These are phyloP conservation scores for Acorus gramineus DNA, from an alignment of 106 monocot species.

Conservation along the genomic window DNA sequence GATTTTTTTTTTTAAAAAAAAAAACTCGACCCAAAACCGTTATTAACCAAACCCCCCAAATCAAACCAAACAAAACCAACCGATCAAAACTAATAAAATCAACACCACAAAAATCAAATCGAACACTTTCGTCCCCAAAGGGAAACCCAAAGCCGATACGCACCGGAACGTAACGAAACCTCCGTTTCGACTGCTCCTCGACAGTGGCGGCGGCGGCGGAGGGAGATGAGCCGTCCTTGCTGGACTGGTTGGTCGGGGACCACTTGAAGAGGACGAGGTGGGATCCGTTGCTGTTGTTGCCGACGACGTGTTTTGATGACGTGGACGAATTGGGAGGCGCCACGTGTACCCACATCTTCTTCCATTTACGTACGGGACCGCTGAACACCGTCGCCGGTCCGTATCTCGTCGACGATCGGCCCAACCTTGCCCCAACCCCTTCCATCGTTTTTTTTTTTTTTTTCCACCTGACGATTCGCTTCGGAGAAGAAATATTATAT, in stretches of 20 bases:
- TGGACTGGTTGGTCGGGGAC: neutral
- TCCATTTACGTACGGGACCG: conserved; percentile 2
- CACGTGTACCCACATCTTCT: neutral
- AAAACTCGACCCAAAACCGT: neutral
- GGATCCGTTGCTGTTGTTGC: neutral
- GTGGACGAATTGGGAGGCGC: neutral
- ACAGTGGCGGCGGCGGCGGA: neutral
- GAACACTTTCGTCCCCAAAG: too few species aligned
- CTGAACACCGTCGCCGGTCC: conserved; percentile 1
- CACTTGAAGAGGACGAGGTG: conserved; percentile 1
- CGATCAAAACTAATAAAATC: neutral
- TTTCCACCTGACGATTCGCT: too few species aligned
- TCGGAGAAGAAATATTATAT: too few species aligned
- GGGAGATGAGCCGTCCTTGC: neutral
- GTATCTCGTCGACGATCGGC: conserved; percentile 3
- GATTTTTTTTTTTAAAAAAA: too few species aligned
- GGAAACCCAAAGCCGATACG: too few species aligned
- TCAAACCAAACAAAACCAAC: neutral
- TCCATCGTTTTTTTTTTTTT: neutral
- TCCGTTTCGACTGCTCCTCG: neutral
- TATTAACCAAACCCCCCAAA: neutral
- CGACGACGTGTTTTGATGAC: neutral
- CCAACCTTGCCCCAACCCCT: neutral
- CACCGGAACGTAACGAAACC: conserved; percentile 3
- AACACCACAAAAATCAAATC: too few species aligned